phyloP scores from a whole-genome alignment of 2,329 filamentous ascomycete genomes.

The Pseudogymnoascus sp. region DNA sequence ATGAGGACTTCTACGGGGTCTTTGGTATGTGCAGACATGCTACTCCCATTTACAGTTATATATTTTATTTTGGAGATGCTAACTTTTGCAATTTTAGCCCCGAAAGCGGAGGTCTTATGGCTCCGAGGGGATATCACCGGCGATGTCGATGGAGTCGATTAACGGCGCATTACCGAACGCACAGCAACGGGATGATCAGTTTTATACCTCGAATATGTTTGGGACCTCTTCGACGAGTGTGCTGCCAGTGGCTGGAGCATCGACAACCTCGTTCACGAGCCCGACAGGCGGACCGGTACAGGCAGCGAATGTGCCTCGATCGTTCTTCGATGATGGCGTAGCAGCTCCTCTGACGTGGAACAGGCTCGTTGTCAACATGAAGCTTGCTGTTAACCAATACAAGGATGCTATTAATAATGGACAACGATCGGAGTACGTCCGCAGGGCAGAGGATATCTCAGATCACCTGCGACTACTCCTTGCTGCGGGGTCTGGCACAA shows the following conservation, averaged over 20 bases:
- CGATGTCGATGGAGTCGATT: constrained; percentile 86
- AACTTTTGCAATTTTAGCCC: constrained; percentile 34
- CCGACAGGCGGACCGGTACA: constrained; percentile 28
- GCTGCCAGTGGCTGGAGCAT: constrained; percentile 26
- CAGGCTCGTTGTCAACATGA: constrained; percentile 86
- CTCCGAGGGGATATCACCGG: constrained; percentile 69
- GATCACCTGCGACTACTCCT: constrained; percentile 89
- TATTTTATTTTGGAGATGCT: neutral
- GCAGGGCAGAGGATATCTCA: constrained; percentile 93
- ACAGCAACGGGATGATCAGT: constrained; percentile 51
- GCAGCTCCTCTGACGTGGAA: constrained; percentile 81
- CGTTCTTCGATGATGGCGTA: constrained; percentile 86
- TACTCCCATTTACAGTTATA: constrained; percentile 11
- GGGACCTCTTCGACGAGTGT: constrained; percentile 45
- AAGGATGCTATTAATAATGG: constrained; percentile 79
- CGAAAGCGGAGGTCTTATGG: constrained; percentile 54
- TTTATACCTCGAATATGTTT: constrained; percentile 44
- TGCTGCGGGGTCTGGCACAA: constrained; percentile 93
- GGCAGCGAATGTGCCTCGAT: constrained; percentile 58
- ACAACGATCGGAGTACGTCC: constrained; percentile 83
- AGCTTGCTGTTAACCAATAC: constrained; percentile 80
- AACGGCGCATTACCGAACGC: constrained; percentile 58
- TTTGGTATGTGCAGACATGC: constrained; percentile 46
- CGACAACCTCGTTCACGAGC: constrained; percentile 52
- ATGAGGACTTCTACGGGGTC: constrained; percentile 64